Evolutionary conservation across 805 yeast species (phyloP).

Genomic region (Candida wancherniae): DNA sequence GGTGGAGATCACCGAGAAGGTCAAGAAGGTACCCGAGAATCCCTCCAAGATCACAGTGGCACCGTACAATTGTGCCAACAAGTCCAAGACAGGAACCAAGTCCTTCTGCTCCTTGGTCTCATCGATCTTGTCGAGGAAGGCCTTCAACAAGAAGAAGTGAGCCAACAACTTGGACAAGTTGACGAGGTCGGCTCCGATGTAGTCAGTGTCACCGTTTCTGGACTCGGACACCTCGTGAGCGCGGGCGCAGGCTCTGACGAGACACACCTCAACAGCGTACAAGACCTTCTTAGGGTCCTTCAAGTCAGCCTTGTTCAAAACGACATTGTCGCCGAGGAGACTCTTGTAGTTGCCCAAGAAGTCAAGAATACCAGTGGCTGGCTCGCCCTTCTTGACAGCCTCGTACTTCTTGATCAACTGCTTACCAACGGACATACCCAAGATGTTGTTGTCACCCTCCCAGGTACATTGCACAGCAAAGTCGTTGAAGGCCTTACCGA

Average conservation of each 20-base stretch:
- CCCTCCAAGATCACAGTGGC: slow-evolving; percentile 58
- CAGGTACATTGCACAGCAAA: slow-evolving; percentile 99
- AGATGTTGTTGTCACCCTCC: slow-evolving; percentile 94
- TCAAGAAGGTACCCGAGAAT: slow-evolving; percentile 68
- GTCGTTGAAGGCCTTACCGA: slow-evolving; percentile 83
- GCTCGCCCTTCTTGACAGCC: slow-evolving; percentile 32
- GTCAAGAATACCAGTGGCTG: slow-evolving; percentile 41
- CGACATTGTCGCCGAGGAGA: slow-evolving; percentile 24
- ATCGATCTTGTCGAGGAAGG: slow-evolving; percentile 34
- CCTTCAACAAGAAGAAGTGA: slow-evolving; percentile 43
- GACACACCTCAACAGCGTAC: slow-evolving; percentile 28
- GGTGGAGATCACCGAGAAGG: slow-evolving; percentile 52
- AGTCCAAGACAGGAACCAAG: slow-evolving; percentile 46
- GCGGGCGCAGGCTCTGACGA: slow-evolving; percentile 34
- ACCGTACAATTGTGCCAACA: slow-evolving; percentile 55
- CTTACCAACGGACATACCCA: slow-evolving; percentile 81
- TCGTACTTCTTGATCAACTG: slow-evolving; percentile 54
- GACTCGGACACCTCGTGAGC: slow-evolving; percentile 27
- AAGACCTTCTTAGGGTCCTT: slow-evolving; percentile 20
- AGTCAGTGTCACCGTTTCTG: slow-evolving; percentile 41
- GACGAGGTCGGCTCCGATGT: slow-evolving; percentile 43
- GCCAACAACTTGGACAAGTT: slow-evolving; percentile 47
- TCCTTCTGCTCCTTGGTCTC: slow-evolving; percentile 28
- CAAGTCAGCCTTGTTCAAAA: slow-evolving; percentile 24
- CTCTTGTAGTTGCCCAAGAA: slow-evolving; percentile 35